Evolutionary conservation across 2,329 filamentous ascomycete species (phyloP), one percentile per base, ranked within the genome.

Genomic region (Botryotinia narcissicola): DNA sequence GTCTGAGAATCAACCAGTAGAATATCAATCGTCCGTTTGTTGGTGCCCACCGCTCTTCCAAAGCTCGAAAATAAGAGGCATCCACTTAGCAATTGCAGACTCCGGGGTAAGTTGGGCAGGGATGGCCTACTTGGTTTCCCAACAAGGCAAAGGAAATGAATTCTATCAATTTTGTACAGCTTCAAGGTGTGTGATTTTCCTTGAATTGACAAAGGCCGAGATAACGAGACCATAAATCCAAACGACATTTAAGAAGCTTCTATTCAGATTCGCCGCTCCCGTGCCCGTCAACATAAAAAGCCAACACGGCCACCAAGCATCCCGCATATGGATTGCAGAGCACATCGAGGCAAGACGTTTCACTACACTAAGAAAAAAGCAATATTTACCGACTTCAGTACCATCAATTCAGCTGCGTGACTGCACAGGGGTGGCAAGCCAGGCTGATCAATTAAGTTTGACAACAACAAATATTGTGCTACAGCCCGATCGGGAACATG

Each of bases 31-130:
- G 76, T 80, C 80, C 84, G 85, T 86, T 87, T 87, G 85, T 83
- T 78, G 79, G 76, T 79, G 82, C 77, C 84, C 84, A 86, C 84
- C 85, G 84, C 85, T 84, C 81, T 84, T 86, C 85, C 76, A 76
- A 74, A 77, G 76, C 74, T 79, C 81, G 79, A 81, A 81, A 80
- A 81, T 81, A 81, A 84, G 81, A 83, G 82, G 70, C 78, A 80
- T 66, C 79, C 81, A 81, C 70, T 72, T 63, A 68, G 63, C 18
- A 68, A 59, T 67, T 46, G 70, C 48, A 67, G 35, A 72, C n/a
- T 59, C 54, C 22, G 66, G 57, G 57, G 46, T 29, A 46, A 62
- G 66, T 57, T 84, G 74, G 74, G 71, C 64, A 74, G 69, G 72
- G 62, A 71, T 68, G 61, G 44, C 44, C 54, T 73, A 42, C 54